phyloP scores from a whole-genome alignment of 106 monocot genomes.

The Dendrobium chrysotoxum region DNA sequence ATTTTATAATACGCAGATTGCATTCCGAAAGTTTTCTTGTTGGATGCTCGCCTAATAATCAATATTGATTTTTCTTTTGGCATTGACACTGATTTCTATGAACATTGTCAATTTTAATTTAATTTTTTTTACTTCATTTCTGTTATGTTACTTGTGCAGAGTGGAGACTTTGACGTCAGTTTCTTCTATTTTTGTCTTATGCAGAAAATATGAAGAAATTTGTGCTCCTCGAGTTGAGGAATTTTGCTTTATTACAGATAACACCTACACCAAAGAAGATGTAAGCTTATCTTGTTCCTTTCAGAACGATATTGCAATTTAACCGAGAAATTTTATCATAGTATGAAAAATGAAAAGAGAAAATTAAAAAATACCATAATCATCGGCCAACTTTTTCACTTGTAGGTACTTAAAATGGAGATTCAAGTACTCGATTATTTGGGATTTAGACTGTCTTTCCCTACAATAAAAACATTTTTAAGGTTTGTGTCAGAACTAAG shows the following conservation, averaged over 20 bases:
- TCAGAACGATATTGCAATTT: neutral
- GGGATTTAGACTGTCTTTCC: conserved; percentile 64
- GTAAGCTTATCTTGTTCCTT: conserved; percentile 10
- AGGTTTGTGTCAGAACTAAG: conserved; percentile 31
- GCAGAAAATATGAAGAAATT: conserved; percentile 47
- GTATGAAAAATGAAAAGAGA: neutral
- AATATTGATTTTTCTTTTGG: neutral
- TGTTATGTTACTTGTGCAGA: neutral
- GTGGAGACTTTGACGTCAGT: neutral
- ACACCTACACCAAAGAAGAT: conserved; percentile 40
- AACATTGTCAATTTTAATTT: neutral
- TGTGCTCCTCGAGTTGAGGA: conserved; percentile 40
- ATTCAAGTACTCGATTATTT: conserved; percentile 45
- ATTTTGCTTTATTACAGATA: conserved; percentile 53
- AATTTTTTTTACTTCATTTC: neutral
- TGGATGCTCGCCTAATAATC: neutral
- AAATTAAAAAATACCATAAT: neutral
- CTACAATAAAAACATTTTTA: conserved; percentile 83
- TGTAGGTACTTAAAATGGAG: conserved; percentile 85
- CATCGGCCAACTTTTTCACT: neutral
- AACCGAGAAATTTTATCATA: neutral
- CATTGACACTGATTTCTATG: neutral
- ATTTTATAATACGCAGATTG: neutral
- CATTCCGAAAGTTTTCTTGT: neutral
- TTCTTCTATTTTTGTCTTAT: neutral